Percentiles rank a stretch among this genome's conserved stretches.
These are phyloP conservation scores for Fusarium ramigenum DNA, from an alignment of 2,329 filamentous ascomycete genomes.

Conservation along the genomic window DNA sequence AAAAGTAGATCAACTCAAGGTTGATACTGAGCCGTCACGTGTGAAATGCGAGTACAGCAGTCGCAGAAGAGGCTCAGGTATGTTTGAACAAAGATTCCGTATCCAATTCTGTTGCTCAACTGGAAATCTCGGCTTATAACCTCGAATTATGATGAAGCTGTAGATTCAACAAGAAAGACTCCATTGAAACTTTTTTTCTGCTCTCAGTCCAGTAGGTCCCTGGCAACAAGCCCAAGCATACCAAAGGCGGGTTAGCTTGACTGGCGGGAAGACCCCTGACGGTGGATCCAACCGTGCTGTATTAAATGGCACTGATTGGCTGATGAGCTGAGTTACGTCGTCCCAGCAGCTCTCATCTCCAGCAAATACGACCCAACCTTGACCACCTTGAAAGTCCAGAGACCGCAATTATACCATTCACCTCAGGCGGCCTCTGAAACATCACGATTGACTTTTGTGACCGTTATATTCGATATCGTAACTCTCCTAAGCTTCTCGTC, in stretches of 20 bases:
- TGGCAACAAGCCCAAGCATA: slow-evolving; percentile 11
- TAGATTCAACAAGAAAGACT: slow-evolving; percentile 12
- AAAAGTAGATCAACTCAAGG: slow-evolving; percentile 2
- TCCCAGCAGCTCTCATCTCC: slow-evolving; percentile 36
- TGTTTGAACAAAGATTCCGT: not conserved
- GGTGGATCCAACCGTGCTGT: slow-evolving; percentile 39
- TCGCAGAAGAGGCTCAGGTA: not conserved
- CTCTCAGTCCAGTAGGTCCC: slow-evolving; percentile 20
- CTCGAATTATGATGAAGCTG: slow-evolving; percentile 23
- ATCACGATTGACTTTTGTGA: not conserved
- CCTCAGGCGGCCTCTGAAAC: slow-evolving; percentile 6
- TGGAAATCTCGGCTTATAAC: slow-evolving; percentile 3
- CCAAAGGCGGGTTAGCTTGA: slow-evolving; percentile 30
- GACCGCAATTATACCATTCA: slow-evolving; percentile 27
- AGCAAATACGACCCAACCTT: slow-evolving; percentile 21
- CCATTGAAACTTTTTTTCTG: slow-evolving; percentile 42
- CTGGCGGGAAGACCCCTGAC: slow-evolving; percentile 39
- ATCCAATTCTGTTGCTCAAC: not conserved
- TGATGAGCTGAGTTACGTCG: slow-evolving; percentile 24
- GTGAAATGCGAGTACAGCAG: not conserved
- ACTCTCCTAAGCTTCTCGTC: not conserved
- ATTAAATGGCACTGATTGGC: slow-evolving; percentile 41
- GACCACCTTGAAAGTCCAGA: slow-evolving; percentile 25
- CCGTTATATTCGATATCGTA: not conserved
- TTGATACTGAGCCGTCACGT: slow-evolving; percentile 15